These are phyloP conservation scores for Penicillium nordicum DNA, from an alignment of 2,329 filamentous ascomycete genomes.

Conservation along the genomic window DNA sequence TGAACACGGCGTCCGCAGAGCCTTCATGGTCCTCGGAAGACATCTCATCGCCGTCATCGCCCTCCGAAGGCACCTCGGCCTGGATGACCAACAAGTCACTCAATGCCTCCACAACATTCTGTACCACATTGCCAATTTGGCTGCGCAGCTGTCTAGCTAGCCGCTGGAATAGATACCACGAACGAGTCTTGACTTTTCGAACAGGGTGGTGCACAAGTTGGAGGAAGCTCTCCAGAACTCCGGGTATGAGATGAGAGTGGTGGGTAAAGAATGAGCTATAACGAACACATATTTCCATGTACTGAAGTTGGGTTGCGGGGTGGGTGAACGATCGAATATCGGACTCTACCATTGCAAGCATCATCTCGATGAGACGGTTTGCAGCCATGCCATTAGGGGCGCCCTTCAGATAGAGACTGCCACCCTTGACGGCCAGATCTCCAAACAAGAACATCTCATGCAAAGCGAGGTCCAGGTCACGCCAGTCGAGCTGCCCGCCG, in stretches of 20 bases:
- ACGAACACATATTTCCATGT: slow-evolving; percentile 96
- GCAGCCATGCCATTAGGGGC: slow-evolving; percentile 75
- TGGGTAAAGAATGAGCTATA: slow-evolving; percentile 91
- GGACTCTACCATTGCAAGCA: slow-evolving; percentile 91
- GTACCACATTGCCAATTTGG: slow-evolving; percentile 82
- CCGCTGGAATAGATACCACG: slow-evolving; percentile 95
- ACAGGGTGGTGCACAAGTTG: slow-evolving; percentile 84
- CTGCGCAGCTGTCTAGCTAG: slow-evolving; percentile 82
- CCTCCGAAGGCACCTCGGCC: slow-evolving; percentile 76
- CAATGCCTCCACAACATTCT: slow-evolving; percentile 87
- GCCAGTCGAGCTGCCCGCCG: slow-evolving; percentile 79
- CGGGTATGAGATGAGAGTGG: slow-evolving; percentile 75
- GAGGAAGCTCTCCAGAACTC: slow-evolving; percentile 87
- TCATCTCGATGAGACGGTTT: slow-evolving; percentile 82
- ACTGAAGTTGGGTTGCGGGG: slow-evolving; percentile 88
- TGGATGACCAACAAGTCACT: slow-evolving; percentile 85
- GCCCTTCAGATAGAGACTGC: slow-evolving; percentile 81
- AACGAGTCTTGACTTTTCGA: slow-evolving; percentile 79
- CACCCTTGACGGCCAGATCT: slow-evolving; percentile 84
- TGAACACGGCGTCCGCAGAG: slow-evolving; percentile 86
- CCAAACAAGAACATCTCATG: slow-evolving; percentile 96
- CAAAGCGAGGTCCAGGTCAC: slow-evolving; percentile 87
- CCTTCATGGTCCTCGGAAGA: slow-evolving; percentile 90
- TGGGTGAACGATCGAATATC: slow-evolving; percentile 83
- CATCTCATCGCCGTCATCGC: slow-evolving; percentile 81